These are phyloP conservation scores for Crithidia brevicula DNA, from an alignment of 208 protist genomes.

Conservation along the genomic window DNA sequence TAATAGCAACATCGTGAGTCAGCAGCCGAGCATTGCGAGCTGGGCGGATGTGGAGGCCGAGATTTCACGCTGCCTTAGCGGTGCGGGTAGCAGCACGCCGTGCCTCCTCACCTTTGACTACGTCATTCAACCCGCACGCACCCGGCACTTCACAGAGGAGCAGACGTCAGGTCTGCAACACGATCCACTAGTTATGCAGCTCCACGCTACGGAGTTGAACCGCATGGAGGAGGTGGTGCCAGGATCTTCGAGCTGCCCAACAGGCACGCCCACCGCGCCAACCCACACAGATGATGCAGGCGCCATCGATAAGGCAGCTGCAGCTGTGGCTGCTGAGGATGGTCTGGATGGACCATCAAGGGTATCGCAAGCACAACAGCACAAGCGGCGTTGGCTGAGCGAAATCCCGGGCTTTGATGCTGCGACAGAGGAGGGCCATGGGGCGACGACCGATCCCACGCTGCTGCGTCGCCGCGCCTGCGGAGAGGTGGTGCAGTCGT, in stretches of 20 bases:
- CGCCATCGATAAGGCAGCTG: background rate
- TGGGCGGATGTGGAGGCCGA: constrained; percentile 3
- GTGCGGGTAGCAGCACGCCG: constrained; percentile 11
- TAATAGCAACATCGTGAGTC: background rate
- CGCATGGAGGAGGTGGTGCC: constrained; percentile 15
- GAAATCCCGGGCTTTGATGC: too few species aligned
- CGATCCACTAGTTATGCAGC: constrained; percentile 4
- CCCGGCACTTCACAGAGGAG: background rate
- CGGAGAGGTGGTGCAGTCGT: constrained; percentile 17
- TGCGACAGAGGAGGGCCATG: background rate
- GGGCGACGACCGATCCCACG: background rate
- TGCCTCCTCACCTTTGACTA: constrained; percentile 17
- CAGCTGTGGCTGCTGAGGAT: too few species aligned
- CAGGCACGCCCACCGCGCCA: background rate
- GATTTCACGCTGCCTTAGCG: constrained; percentile 12
- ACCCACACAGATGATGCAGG: background rate
- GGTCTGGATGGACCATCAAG: too few species aligned
- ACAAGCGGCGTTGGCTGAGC: too few species aligned
- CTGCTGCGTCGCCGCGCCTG: constrained; percentile 12
- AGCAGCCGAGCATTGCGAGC: background rate
- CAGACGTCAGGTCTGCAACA: background rate
- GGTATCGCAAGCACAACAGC: too few species aligned
- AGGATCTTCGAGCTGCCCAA: background rate
- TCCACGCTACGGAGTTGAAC: constrained; percentile 2
- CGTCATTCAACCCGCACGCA: constrained; percentile 2